Conservation (phyloP, 331 rosid genomes). For the Malus hybrid region DNA sequence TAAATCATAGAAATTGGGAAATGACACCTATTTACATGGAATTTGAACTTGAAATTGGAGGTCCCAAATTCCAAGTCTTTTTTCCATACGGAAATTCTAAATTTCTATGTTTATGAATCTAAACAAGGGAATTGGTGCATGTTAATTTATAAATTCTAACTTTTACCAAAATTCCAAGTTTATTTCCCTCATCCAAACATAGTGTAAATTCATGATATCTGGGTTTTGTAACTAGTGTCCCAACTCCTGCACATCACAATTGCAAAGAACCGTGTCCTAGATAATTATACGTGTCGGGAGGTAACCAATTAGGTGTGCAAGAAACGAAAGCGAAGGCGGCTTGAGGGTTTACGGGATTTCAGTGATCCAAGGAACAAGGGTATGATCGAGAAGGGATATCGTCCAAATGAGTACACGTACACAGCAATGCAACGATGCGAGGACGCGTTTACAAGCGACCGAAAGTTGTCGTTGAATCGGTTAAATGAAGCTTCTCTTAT, state of each 20-base stretch:
- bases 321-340: conserved; percentile 11
- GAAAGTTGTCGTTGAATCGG: too few relatives aligned
- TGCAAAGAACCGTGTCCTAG: conserved; percentile 30
- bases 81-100: too few relatives aligned
- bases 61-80: too few relatives aligned
- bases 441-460: conserved; percentile 2
- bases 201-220: conserved; percentile 23
- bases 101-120: too few relatives aligned
- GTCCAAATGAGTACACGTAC: conserved; percentile 53
- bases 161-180: too few relatives aligned
- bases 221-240: conserved; percentile 42
- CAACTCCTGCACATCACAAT: conserved; percentile 61
- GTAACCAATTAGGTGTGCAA: conserved; percentile 46
- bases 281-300: conserved; percentile 48
- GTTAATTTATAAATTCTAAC: too few relatives aligned
- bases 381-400: conserved; percentile 60
- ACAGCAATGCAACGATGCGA: conserved; percentile 29
- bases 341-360: conserved; percentile 49
- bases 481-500: too few relatives aligned
- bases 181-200: too few relatives aligned
- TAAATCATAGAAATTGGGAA: too few relatives aligned
- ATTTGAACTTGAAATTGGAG: too few relatives aligned
- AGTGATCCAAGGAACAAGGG: conserved; percentile 67
- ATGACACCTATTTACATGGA: too few relatives aligned
- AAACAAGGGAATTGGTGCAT: too few relatives aligned